Conservation (phyloP, 768 basidiomycete species). For the Hydnomerulius pinastri region DNA sequence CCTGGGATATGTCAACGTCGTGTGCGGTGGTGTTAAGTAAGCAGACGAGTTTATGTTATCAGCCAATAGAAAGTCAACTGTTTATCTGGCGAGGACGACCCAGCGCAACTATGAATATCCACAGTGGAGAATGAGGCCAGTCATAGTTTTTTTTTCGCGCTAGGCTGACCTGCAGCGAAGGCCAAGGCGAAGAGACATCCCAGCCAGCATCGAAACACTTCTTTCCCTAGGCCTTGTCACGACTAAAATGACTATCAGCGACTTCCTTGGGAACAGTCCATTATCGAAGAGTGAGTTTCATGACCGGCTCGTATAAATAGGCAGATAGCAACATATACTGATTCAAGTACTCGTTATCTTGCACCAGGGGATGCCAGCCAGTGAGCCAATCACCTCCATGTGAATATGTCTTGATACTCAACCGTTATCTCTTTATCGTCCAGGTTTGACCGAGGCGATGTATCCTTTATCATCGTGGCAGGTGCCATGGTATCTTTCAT, state of each 20-base stretch:
- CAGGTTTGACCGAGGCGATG: conserved; percentile 72
- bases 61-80: neutral
- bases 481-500: conserved; percentile 76
- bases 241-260: conserved; percentile 11
- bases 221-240: neutral
- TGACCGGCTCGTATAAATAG: neutral
- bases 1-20: too few relatives aligned
- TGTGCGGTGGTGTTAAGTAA: neutral
- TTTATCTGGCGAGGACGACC: neutral
- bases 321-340: conserved; percentile 8
- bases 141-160: neutral
- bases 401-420: conserved; percentile 5
- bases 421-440: neutral
- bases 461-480: conserved; percentile 67
- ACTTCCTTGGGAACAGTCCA: neutral
- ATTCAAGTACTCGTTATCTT: conserved; percentile 9
- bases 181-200: too few relatives aligned
- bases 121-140: neutral
- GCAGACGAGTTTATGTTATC: conserved; percentile 3
- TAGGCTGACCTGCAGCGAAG: neutral
- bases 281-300: conserved; percentile 17
- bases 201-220: neutral
- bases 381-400: conserved; percentile 22
- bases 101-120: conserved; percentile 5
- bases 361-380: conserved; percentile 25